Evolutionary conservation across 768 basidiomycete species (phyloP), one percentile per base, ranked within the genome.

Genomic region (Erythrobasidium yunnanense): DNA sequence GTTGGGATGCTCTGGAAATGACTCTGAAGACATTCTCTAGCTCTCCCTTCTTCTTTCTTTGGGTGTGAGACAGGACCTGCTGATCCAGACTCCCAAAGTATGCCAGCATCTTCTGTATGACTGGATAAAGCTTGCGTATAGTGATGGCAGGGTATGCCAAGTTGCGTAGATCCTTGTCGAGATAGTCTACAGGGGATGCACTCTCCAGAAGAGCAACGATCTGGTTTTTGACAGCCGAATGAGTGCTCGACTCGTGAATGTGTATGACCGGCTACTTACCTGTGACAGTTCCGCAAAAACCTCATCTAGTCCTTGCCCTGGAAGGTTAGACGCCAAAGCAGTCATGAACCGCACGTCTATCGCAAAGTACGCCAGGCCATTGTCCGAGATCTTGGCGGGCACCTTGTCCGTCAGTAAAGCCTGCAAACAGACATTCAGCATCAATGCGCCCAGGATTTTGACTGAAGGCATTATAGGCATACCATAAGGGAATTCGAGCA

Each of bases 401-500:
- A 72, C 67, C 18, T 58, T 62, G 54, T 70, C 70, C n/a, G 67
- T 66, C 29, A 74, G 55, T 55, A 65, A 71, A 0, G 70, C 68
- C 73, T 73, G 66, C 13, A 22, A 2, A n/a, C 3, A 2, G 5
- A 35, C 5, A 23, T 8, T 4, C 54, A 55, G 54, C 27, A 7
- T 29, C 4, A 27, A 29, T 6, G 4, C 11, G 30, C 33, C 4
- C 51, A 23, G 22, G n/a, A 1, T 23, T 17, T n/a, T 8, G 25
- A 23, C 23, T 11, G 18, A 7, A 51, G 3, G 25, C 2, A 47
- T 42, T 15, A 13, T 22, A 29, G 1, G 77, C 83, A 62, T 66
- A 96, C 95, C 85, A 91, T 88, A 30, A 97, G 78, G 66, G 85
- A 88, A 65, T 85, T 84, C 0, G 88, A 85, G 65, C 95, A 88